phyloP scores from a whole-genome alignment of 129 eudicot genomes.

The Flaveria trinervia region DNA sequence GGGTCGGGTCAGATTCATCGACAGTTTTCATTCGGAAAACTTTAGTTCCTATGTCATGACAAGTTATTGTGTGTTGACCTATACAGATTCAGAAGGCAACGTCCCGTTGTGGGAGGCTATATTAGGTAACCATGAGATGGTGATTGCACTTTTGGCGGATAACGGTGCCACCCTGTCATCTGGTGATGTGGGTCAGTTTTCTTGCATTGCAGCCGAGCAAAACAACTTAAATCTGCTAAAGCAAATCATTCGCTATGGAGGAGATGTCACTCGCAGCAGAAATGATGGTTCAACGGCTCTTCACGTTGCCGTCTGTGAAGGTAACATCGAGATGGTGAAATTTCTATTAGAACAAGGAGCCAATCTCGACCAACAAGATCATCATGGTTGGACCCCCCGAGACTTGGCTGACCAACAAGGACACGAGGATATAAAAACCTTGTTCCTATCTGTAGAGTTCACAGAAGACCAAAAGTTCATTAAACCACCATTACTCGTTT shows the following conservation, averaged over 20 bases:
- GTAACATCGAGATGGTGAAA: slow-evolving; percentile 64
- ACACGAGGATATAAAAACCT: slow-evolving; percentile 69
- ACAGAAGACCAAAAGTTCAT: slow-evolving; percentile 16
- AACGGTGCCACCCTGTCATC: slow-evolving; percentile 63
- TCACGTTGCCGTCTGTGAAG: slow-evolving; percentile 83
- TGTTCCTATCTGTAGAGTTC: slow-evolving; percentile 44
- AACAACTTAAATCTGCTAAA: slow-evolving; percentile 65
- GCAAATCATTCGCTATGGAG: slow-evolving; percentile 55
- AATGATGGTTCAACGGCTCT: slow-evolving; percentile 74
- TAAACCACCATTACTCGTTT: slow-evolving; percentile 31
- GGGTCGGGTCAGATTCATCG: neutral
- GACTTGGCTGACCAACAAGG: slow-evolving; percentile 95
- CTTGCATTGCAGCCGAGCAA: slow-evolving; percentile 77
- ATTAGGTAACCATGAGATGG: slow-evolving; percentile 47
- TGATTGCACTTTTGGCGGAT: slow-evolving; percentile 46
- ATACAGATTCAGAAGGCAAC: slow-evolving; percentile 79
- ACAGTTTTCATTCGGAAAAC: neutral
- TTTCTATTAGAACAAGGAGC: slow-evolving; percentile 68
- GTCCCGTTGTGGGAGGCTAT: slow-evolving; percentile 97
- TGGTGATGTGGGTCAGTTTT: slow-evolving; percentile 64
- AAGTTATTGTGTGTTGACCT: slow-evolving; percentile 16
- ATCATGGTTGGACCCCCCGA: slow-evolving; percentile 77
- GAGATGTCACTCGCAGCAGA: slow-evolving; percentile 59
- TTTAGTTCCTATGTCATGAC: neutral
- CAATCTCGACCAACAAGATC: slow-evolving; percentile 50